Base-by-base conservation (phyloP, 306 rosid genomes). In the Cicer judaicum region DNA sequence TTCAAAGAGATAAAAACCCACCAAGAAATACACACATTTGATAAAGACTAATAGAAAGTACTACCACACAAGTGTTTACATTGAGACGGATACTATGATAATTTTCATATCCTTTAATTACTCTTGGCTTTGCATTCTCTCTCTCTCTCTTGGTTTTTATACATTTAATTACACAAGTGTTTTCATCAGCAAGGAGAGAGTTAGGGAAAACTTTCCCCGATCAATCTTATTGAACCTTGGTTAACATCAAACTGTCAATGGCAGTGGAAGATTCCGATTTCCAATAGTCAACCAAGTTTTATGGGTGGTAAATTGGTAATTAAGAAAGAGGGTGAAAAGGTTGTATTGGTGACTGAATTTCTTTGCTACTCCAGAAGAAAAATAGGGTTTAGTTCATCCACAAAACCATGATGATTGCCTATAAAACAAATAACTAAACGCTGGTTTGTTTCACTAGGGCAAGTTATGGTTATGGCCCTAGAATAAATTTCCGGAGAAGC, bases 231-330 rank as follows among this genome's bases (percentile, higher is more conserved):
- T 4, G 46, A 69, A 53, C 14, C 6, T 52, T 79, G 60, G 38
- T 49, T 64, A 62, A 79, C 53, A 53, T 44, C 11, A 34, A 53
- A 52, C 18, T 24, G 40, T 41, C 34, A 48, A 39, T 68, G 14
- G 10, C 8, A 60, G 65, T 21, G 57, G 71, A 52, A 69, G 70
- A 49, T 48, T 77, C 70, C 64, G 41, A 47, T 47, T 44, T 60
- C 62, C 44, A 61, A 36, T 59, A 57, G 41, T 39, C 18, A 69
- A 38, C 63, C 41, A 18, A 18, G 64, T 69, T 14, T 44, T 67
- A 12, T 5, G 2, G 1, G 4, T 16, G n/a, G 29, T 34, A 46
- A 34, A 18, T 47, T 16, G n/a, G 29, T 34, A 56, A 34, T 18
- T 47, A 12, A 50, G 3, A 24, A 50, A 77, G 64, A 64, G 36